These are phyloP conservation scores for Albifimbria verrucaria DNA, from an alignment of 2,329 filamentous ascomycete species.

Conservation along the genomic window DNA sequence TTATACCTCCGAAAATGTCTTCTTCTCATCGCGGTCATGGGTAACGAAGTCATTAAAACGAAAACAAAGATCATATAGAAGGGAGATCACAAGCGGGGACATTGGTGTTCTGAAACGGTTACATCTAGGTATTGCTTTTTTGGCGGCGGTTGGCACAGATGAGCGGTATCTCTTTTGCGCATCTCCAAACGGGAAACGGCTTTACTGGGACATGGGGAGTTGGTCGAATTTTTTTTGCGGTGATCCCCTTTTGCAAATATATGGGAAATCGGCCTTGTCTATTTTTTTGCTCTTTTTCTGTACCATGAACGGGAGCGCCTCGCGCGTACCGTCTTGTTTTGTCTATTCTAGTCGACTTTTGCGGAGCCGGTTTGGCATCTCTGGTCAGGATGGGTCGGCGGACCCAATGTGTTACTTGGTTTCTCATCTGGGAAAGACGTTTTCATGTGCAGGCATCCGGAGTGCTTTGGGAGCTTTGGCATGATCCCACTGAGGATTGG, in stretches of 20 bases:
- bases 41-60: conserved; percentile 45
- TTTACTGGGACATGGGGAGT: conserved; percentile 32
- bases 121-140: conserved; percentile 27
- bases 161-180: conserved; percentile 29
- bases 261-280: conserved; percentile 25
- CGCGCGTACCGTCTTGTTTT: not conserved
- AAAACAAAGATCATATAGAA: conserved; percentile 47
- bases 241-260: conserved; percentile 26
- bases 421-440: conserved; percentile 20
- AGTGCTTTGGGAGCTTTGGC: conserved; percentile 25
- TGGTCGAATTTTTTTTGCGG: conserved; percentile 27
- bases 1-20: conserved; percentile 24
- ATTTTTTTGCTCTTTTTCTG: conserved; percentile 21
- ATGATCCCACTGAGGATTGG: conserved; percentile 30
- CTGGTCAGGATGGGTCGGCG: not conserved
- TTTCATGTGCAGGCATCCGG: conserved; percentile 24
- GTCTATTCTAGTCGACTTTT: not conserved
- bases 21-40: conserved; percentile 30
- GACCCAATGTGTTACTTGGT: conserved; percentile 21
- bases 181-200: conserved; percentile 27
- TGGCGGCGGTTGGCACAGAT: conserved; percentile 30
- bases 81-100: conserved; percentile 27
- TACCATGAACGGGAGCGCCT: not conserved
- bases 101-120: conserved; percentile 34
- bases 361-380: not conserved